Evolutionary conservation across 2,329 filamentous ascomycete species (phyloP).

Genomic region (Arachnomyces sp.): DNA sequence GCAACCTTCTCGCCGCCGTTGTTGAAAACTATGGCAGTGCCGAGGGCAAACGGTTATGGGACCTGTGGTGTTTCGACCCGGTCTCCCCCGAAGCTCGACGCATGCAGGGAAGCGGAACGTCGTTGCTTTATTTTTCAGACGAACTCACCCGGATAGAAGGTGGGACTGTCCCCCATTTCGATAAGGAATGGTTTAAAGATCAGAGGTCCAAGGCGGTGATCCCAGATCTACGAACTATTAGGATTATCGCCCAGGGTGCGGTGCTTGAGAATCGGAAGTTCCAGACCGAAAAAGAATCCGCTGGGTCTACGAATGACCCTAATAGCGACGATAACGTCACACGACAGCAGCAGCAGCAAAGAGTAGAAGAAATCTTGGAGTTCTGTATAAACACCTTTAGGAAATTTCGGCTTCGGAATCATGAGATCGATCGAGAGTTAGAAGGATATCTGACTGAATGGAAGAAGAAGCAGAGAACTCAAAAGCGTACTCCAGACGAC

Average conservation of each 20-base stretch:
- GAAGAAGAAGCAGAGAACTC: too few species aligned
- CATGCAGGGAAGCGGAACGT: conserved; percentile 21
- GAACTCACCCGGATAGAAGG: conserved; percentile 17
- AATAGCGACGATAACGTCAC: background rate
- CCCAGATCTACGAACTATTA: conserved; percentile 28
- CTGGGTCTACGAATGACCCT: background rate
- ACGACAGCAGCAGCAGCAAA: background rate
- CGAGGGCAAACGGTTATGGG: conserved; percentile 42
- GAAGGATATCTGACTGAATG: conserved; percentile 18
- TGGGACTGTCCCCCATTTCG: conserved; percentile 18
- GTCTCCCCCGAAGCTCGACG: conserved; percentile 14
- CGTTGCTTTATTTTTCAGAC: conserved; percentile 16
- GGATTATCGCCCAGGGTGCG: conserved; percentile 30
- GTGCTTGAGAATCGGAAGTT: conserved; percentile 19
- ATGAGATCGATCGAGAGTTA: conserved; percentile 28
- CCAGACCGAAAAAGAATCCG: conserved; percentile 1
- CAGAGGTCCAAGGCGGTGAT: conserved; percentile 21
- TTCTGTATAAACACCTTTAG: conserved; percentile 29
- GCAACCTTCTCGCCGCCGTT: conserved; percentile 47
- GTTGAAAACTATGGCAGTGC: conserved; percentile 42
- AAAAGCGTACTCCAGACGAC: too few species aligned
- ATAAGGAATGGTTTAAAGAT: conserved; percentile 18
- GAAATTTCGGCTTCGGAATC: conserved; percentile 18
- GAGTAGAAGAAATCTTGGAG: conserved; percentile 17
- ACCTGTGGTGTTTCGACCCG: conserved; percentile 39